Conservation (phyloP, 129 eudicot species). For the Centrapalus pauciflorus region DNA sequence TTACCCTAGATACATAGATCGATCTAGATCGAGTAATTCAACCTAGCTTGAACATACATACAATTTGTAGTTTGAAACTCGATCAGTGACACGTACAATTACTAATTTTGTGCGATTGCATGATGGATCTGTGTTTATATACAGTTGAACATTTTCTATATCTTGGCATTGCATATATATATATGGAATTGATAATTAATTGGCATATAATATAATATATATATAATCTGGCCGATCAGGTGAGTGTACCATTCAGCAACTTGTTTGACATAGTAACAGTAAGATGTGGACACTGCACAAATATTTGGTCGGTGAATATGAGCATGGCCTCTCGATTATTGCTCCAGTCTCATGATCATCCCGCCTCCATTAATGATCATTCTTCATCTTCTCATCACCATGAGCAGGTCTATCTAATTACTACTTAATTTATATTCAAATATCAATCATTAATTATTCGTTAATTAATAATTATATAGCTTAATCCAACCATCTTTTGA, state of each 20-base stretch:
- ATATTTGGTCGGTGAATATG: constrained; percentile 85
- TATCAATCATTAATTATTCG: too few relatives aligned
- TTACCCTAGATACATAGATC: too few relatives aligned
- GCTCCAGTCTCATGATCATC: constrained; percentile 27
- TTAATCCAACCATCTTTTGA: too few relatives aligned
- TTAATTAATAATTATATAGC: too few relatives aligned
- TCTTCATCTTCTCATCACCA: constrained; percentile 15
- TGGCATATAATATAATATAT: too few relatives aligned
- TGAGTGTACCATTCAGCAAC: constrained; percentile 94
- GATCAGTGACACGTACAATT: too few relatives aligned
- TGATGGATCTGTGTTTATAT: not conserved
- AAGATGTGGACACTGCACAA: constrained; percentile 95
- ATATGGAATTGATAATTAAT: not conserved
- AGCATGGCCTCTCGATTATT: constrained; percentile 61
- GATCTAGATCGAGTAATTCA: too few relatives aligned
- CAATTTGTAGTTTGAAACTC: not conserved
- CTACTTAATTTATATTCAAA: too few relatives aligned
- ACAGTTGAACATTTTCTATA: not conserved
- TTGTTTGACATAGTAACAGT: constrained; percentile 83
- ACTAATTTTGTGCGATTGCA: not conserved
- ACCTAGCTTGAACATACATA: not conserved
- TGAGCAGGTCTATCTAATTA: constrained; percentile 13
- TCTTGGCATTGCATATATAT: too few relatives aligned
- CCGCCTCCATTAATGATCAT: constrained; percentile 24
- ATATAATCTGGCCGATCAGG: constrained; percentile 32